A percentile compares a stretch with the other conserved stretches of the same genome.
Evolutionary conservation across 192 early-diverging fungal species (phyloP).

Genomic region (Martensiomyces pterosporus): DNA sequence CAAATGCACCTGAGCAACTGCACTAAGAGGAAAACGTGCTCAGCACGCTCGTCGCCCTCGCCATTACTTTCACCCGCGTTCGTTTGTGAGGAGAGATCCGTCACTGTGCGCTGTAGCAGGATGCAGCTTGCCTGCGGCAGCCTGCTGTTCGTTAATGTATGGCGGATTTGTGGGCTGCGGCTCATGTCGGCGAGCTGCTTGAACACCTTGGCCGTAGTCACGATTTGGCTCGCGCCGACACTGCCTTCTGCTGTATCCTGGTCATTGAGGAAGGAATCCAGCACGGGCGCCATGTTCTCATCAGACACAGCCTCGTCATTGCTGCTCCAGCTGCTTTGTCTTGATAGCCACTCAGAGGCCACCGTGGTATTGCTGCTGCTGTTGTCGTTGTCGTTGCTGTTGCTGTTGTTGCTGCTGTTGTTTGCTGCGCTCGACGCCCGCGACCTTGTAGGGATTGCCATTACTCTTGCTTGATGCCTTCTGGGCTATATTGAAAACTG

Average conservation of each 20-base stretch:
- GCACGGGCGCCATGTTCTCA: not conserved
- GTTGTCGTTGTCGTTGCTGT: too few species aligned
- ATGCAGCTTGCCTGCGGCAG: slow-evolving; percentile 7
- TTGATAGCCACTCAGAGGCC: slow-evolving; percentile 2
- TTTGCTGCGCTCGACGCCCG: slow-evolving; percentile 4
- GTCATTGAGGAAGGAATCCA: not conserved
- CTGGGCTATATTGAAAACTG: too few species aligned
- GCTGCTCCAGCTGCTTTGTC: not conserved
- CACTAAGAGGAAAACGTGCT: slow-evolving; percentile 25
- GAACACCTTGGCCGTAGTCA: slow-evolving; percentile 30
- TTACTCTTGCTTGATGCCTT: too few species aligned
- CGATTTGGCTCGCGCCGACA: slow-evolving; percentile 4
- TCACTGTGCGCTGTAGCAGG: slow-evolving; percentile 11
- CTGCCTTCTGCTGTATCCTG: slow-evolving; percentile 3
- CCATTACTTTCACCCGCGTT: not conserved
- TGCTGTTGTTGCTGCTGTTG: not conserved
- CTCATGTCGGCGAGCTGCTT: slow-evolving; percentile 32
- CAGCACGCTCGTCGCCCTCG: slow-evolving; percentile 12
- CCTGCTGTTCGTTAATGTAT: slow-evolving; percentile 1
- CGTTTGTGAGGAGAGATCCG: too few species aligned
- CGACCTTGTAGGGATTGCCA: too few species aligned
- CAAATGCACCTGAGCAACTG: slow-evolving; percentile 43
- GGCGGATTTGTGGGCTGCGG: slow-evolving; percentile 13
- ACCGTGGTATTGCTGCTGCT: not conserved
- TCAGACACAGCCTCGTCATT: not conserved